Conservation (phyloP, 2,329 filamentous ascomycete species). For the Penicillium carneum region DNA sequence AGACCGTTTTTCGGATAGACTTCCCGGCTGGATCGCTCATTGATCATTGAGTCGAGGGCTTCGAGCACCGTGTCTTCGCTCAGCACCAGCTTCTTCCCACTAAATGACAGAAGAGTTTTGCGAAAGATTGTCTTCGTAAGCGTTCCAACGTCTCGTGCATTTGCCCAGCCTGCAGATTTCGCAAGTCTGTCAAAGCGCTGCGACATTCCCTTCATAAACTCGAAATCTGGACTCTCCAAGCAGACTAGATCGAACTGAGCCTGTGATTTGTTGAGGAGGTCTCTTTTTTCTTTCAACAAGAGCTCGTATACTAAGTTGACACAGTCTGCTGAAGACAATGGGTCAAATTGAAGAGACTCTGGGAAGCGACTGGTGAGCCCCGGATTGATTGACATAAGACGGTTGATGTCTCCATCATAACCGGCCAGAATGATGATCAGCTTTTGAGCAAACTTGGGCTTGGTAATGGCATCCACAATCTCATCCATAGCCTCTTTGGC, state of each 20-base stretch:
- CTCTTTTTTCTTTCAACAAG: constrained; percentile 32
- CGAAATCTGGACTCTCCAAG: neutral
- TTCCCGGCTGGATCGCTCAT: constrained; percentile 22
- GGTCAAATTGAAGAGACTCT: constrained; percentile 64
- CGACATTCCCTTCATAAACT: constrained; percentile 11
- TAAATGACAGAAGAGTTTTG: constrained; percentile 28
- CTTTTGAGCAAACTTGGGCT: constrained; percentile 65
- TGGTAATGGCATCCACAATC: constrained; percentile 61
- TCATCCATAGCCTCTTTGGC: constrained; percentile 64
- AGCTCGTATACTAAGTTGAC: constrained; percentile 53
- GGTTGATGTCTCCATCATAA: constrained; percentile 71
- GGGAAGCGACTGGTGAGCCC: constrained; percentile 72
- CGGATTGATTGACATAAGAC: constrained; percentile 66
- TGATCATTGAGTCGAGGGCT: constrained; percentile 28
- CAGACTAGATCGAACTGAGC: neutral
- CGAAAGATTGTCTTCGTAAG: constrained; percentile 62
- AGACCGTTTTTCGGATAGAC: neutral
- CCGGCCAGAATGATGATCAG: constrained; percentile 73
- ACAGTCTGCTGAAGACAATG: constrained; percentile 56
- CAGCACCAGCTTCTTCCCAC: constrained; percentile 7
- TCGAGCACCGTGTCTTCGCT: constrained; percentile 20
- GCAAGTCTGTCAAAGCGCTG: constrained; percentile 54
- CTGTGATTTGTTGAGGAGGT: neutral
- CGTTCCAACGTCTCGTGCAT: constrained; percentile 67
- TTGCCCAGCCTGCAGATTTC: constrained; percentile 64